Base-by-base conservation (phyloP, 208 protist species). In the Phytomonas sp. region DNA sequence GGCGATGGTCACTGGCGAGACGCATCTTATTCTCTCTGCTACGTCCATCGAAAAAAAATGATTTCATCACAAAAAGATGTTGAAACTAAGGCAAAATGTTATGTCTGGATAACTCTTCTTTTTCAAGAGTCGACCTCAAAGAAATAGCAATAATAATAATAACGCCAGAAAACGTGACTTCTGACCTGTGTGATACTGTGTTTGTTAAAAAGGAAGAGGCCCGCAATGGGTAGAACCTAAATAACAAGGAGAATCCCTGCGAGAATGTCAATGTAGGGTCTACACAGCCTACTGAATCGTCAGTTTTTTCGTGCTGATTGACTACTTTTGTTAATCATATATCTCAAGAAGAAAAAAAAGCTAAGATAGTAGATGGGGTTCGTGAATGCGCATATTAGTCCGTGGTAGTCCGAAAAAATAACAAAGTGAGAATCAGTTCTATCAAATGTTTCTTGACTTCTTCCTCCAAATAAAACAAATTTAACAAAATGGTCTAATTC, bases 1-100 rank as follows among this genome's bases (percentile, higher is more conserved):
- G 82, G 34, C 78, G 76, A 65, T 91, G 81, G 62, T 96, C 87
- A 6, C 76, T 72, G 4, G 84, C 89, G 20, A 96, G 76, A 0
- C 72, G 81, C 68, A 96, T 72, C 23, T 79, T 75, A 40, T 79
- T 85, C 61, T 75, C 61, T 11, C 90, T 79, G 66, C 84, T 93
- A 13, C 75, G 62, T 43, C 90, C 90, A 43, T 90, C 81, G 66
- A 96, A 96, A 20, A 83, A 32, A 51, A 80, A 80, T 4, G 70
- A 67, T 31, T 77, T 77, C 78, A 86, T 83, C 46, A 6, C 46
- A 1, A 26, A 20, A 56, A 56, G 8, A 23, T 1, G 17, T 56
- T 26, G 20, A 56, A 26, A 26, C 17, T 20, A 56, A 56, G 17
- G 20, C 46, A 20, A 56, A 56, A 26, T 23, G 40, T 9, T 46